Conservation (phyloP, 176 grass and related monocot species). For the Rhynchospora tenuis region DNA sequence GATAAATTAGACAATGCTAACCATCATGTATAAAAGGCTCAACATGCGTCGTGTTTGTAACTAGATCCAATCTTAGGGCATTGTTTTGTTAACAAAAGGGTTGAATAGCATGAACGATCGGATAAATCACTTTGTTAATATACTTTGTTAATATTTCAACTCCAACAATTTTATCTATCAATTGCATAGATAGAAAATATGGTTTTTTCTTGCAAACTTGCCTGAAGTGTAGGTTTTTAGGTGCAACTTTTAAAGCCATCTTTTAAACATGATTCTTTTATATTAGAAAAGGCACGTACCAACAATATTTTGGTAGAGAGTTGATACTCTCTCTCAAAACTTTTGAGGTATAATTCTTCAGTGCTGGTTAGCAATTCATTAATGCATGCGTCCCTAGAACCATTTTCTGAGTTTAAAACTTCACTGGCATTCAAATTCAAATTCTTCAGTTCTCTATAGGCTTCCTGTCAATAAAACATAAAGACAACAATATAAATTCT, state of each 20-base stretch:
- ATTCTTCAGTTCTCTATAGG: constrained; percentile 12
- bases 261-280: neutral
- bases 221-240: neutral
- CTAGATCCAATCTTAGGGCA: neutral
- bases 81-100: neutral
- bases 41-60: neutral
- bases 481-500: neutral
- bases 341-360: constrained; percentile 10
- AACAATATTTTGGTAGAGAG: constrained; percentile 27
- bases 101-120: neutral
- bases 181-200: neutral
- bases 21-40: neutral
- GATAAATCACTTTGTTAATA: neutral
- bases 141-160: neutral
- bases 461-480: neutral
- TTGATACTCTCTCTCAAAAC: constrained; percentile 17
- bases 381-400: constrained; percentile 19
- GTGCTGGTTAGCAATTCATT: constrained; percentile 8
- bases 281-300: neutral
- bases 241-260: neutral
- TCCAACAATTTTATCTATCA: neutral
- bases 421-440: constrained; percentile 13
- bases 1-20: neutral
- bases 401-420: neutral
- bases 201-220: neutral